Percentiles rank a stretch among this genome's conserved stretches.
Conservation (phyloP, 495 filamentous ascomycete genomes). For the Podospora tetraspora region DNA sequence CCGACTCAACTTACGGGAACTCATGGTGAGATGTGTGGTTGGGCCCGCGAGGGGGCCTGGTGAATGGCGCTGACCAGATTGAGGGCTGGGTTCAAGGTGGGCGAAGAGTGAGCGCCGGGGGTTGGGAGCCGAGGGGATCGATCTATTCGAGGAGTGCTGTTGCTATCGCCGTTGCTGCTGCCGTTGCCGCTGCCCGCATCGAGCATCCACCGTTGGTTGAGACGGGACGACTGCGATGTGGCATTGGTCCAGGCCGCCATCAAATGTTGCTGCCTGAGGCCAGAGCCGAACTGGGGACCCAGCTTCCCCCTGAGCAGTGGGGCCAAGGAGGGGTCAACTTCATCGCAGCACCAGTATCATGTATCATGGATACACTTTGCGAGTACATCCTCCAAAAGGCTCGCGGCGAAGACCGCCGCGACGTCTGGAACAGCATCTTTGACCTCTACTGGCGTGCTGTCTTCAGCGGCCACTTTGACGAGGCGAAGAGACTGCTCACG, state of each 20-base stretch:
- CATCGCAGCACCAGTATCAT: not conserved
- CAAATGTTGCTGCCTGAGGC: not conserved
- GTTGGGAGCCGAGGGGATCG: not conserved
- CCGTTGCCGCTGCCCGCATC: not conserved
- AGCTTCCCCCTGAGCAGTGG: not conserved
- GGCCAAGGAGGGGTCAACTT: not conserved
- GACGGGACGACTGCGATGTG: not conserved
- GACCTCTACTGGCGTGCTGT: too few relatives aligned
- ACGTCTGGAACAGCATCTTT: too few relatives aligned
- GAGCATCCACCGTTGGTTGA: not conserved
- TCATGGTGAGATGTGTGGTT: constrained; percentile 35
- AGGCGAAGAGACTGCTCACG: too few relatives aligned
- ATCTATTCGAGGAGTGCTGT: not conserved
- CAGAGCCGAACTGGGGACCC: not conserved
- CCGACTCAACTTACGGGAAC: constrained; percentile 37
- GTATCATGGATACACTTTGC: too few relatives aligned
- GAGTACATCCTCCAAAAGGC: too few relatives aligned
- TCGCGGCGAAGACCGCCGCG: too few relatives aligned
- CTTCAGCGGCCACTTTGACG: too few relatives aligned
- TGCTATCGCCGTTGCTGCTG: not conserved
- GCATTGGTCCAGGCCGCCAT: constrained; percentile 3
- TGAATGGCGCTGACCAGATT: constrained; percentile 34
- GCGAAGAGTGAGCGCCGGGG: not conserved
- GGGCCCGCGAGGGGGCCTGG: constrained; percentile 41
- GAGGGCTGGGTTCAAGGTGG: constrained; percentile 24